These are phyloP conservation scores for Linaria vulgaris DNA, from an alignment of 257 asterid species.

Conservation along the genomic window DNA sequence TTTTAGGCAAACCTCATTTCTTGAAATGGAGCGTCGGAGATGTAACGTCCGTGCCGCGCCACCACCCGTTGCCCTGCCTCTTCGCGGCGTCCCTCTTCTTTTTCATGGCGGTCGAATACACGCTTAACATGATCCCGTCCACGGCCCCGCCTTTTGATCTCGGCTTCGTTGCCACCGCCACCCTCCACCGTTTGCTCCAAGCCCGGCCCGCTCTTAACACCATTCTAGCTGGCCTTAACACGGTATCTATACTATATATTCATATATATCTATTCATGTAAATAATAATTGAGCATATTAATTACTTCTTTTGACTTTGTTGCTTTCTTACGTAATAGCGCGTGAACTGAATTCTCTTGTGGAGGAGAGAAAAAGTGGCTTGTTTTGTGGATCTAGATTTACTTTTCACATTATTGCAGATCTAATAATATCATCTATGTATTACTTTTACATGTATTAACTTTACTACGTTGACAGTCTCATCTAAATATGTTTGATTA, in stretches of 20 bases:
- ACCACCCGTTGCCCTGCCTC: conserved; percentile 62
- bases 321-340: no score
- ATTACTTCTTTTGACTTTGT: no score
- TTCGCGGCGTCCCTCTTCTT: conserved; percentile 48
- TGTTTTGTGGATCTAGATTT: conserved; percentile 17
- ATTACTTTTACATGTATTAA: no score
- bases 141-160: conserved; percentile 64
- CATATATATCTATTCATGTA: no score
- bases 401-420: no score
- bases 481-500: no score
- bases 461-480: no score
- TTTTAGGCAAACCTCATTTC: conserved; percentile 31
- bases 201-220: conserved; percentile 56
- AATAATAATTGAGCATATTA: no score
- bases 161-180: conserved; percentile 55
- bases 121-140: conserved; percentile 58
- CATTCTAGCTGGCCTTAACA: conserved; percentile 65
- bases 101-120: conserved; percentile 73
- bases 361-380: conserved; percentile 1
- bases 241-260: conserved; percentile 35
- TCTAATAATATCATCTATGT: no score
- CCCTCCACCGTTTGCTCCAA: conserved; percentile 52
- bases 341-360: no score
- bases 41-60: conserved; percentile 28
- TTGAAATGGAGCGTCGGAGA: conserved; percentile 54